Percentiles rank a stretch among this genome's conserved stretches.
These are phyloP conservation scores for Ceratobasidium papillatum DNA, from an alignment of 1,284 basidiomycete species.

Conservation along the genomic window DNA sequence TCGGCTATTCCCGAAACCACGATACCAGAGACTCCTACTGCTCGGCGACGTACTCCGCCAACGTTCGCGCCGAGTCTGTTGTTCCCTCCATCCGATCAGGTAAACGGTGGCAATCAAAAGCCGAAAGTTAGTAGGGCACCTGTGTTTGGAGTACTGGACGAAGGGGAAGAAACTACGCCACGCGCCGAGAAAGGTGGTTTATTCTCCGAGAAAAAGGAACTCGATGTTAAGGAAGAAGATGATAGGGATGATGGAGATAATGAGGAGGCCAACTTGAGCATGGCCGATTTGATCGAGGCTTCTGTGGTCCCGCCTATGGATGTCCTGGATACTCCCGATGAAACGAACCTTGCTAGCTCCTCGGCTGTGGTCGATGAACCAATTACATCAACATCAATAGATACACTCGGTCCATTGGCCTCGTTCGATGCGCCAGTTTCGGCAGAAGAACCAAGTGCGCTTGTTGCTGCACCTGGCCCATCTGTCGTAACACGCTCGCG, in stretches of 20 bases:
- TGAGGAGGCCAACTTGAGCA: constrained; percentile 1
- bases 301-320: not conserved
- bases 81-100: constrained; percentile 1
- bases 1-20: not conserved
- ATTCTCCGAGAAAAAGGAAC: not conserved
- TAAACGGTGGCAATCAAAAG: not conserved
- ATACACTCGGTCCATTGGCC: not conserved
- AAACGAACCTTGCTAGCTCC: not conserved
- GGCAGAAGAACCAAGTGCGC: not conserved
- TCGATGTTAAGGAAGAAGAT: not conserved
- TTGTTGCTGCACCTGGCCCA: not conserved
- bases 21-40: constrained; percentile 28
- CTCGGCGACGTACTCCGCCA: constrained; percentile 8
- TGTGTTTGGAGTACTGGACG: constrained; percentile 27
- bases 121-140: constrained; percentile 22
- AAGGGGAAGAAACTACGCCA: constrained; percentile 23
- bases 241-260: not conserved
- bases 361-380: not conserved
- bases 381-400: not conserved
- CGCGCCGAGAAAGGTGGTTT: not conserved
- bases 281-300: constrained; percentile 3
- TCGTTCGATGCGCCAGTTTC: not conserved
- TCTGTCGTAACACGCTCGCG: constrained; percentile 15
- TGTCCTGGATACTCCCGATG: not conserved
- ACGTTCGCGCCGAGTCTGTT: constrained; percentile 4